phyloP scores from a whole-genome alignment of 1,284 basidiomycete genomes.

The Fomitopsis schrenkii region DNA sequence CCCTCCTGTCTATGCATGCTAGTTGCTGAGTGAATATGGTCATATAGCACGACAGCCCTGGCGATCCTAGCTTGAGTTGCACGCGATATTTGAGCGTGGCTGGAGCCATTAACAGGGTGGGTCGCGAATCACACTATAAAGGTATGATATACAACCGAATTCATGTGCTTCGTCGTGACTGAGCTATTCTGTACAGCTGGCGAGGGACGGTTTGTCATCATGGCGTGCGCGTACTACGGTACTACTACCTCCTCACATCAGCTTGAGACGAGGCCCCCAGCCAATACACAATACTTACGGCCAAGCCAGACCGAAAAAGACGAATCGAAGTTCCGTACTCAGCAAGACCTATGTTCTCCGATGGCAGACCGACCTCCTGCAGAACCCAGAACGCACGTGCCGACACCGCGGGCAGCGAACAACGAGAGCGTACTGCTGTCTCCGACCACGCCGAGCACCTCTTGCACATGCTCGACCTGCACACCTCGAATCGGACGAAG shows the following conservation, averaged over 20 bases:
- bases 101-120: conserved; percentile 61
- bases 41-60: conserved; percentile 72
- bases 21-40: neutral
- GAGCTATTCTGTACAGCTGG: conserved; percentile 68
- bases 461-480: conserved; percentile 59
- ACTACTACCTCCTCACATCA: conserved; percentile 76
- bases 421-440: neutral
- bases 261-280: conserved; percentile 40
- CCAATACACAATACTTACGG: conserved; percentile 44
- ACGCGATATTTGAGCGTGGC: conserved; percentile 77
- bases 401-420: neutral
- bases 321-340: conserved; percentile 36
- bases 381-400: neutral
- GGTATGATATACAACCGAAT: conserved; percentile 57
- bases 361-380: conserved; percentile 19
- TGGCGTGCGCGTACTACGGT: conserved; percentile 76
- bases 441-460: conserved; percentile 26
- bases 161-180: conserved; percentile 82
- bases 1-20: neutral
- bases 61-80: conserved; percentile 73
- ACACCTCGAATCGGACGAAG: conserved; percentile 71
- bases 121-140: conserved; percentile 88
- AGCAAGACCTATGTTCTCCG: conserved; percentile 48
- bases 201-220: conserved; percentile 79
- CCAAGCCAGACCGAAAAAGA: conserved; percentile 37